A percentile compares a stretch with the other conserved stretches of the same genome.
phyloP scores from a whole-genome alignment of 305 asterid genomes.

The Euphrasia arctica region DNA sequence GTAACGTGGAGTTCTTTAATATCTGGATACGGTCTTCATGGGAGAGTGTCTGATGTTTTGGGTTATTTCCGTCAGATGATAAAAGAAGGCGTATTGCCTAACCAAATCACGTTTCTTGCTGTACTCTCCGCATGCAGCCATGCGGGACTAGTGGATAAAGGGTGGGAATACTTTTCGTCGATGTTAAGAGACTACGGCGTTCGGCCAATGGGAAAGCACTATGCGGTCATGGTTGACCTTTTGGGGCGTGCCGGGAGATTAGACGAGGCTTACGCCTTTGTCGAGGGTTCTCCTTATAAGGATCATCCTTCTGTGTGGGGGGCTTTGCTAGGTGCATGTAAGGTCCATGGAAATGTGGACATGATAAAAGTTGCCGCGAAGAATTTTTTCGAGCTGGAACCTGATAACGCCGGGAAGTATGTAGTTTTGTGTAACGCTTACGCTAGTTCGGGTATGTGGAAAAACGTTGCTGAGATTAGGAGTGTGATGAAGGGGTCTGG shows the following conservation, averaged over 20 bases:
- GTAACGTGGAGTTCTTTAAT: slow-evolving; percentile 82
- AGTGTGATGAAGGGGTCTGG: slow-evolving; percentile 78
- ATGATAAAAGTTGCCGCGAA: slow-evolving; percentile 75
- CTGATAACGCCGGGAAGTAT: slow-evolving; percentile 80
- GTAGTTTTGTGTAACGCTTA: slow-evolving; percentile 81
- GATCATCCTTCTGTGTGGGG: slow-evolving; percentile 92
- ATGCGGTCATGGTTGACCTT: slow-evolving; percentile 79
- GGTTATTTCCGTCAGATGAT: slow-evolving; percentile 68
- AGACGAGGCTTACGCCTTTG: slow-evolving; percentile 67
- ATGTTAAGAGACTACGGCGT: slow-evolving; percentile 71
- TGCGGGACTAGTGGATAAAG: slow-evolving; percentile 74
- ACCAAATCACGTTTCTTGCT: slow-evolving; percentile 80
- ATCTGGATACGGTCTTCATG: slow-evolving; percentile 82
- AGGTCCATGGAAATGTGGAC: slow-evolving; percentile 67
- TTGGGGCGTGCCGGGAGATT: slow-evolving; percentile 86
- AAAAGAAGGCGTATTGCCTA: slow-evolving; percentile 73
- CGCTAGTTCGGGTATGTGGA: slow-evolving; percentile 87
- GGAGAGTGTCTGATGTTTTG: slow-evolving; percentile 63
- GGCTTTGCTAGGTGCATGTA: slow-evolving; percentile 81
- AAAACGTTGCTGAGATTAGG: slow-evolving; percentile 74
- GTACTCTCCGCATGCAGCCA: slow-evolving; percentile 91
- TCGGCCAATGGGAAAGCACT: slow-evolving; percentile 70
- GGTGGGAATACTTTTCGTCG: slow-evolving; percentile 62
- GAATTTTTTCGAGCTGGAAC: slow-evolving; percentile 73
- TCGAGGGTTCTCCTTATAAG: slow-evolving; percentile 50